These are phyloP conservation scores for Cercospora sp. DNA, from an alignment of 2,329 filamentous ascomycete genomes.

Conservation along the genomic window DNA sequence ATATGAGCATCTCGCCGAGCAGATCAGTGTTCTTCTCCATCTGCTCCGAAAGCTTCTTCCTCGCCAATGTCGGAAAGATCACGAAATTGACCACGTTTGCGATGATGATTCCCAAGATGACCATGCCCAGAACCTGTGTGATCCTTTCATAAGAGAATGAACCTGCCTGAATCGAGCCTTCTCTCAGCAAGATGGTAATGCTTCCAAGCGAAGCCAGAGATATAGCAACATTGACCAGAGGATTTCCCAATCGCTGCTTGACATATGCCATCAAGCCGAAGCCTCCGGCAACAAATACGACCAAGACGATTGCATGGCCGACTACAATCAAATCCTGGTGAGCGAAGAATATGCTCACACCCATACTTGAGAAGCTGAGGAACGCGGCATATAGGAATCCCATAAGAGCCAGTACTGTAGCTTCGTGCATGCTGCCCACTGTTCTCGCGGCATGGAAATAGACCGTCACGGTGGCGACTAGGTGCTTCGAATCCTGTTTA, in stretches of 20 bases:
- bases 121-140: constrained; percentile 77
- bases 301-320: constrained; percentile 75
- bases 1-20: constrained; percentile 76
- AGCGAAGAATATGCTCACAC: constrained; percentile 77
- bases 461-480: constrained; percentile 89
- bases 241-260: constrained; percentile 42
- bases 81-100: constrained; percentile 74
- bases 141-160: constrained; percentile 81
- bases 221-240: constrained; percentile 59
- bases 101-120: constrained; percentile 72
- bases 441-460: constrained; percentile 92
- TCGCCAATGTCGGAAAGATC: constrained; percentile 76
- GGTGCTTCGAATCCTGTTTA: constrained; percentile 85
- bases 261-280: constrained; percentile 71
- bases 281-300: constrained; percentile 82
- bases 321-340: constrained; percentile 65
- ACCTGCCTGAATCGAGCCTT: constrained; percentile 79
- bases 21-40: constrained; percentile 72
- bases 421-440: constrained; percentile 86
- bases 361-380: constrained; percentile 82
- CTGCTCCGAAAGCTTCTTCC: constrained; percentile 69
- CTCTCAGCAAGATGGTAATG: constrained; percentile 87
- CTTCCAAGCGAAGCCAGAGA: constrained; percentile 85
- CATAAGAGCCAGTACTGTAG: constrained; percentile 70
- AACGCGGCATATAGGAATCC: constrained; percentile 78